Base-by-base conservation (phyloP, 2,329 filamentous ascomycete species). In the Arachnomyces sp. region DNA sequence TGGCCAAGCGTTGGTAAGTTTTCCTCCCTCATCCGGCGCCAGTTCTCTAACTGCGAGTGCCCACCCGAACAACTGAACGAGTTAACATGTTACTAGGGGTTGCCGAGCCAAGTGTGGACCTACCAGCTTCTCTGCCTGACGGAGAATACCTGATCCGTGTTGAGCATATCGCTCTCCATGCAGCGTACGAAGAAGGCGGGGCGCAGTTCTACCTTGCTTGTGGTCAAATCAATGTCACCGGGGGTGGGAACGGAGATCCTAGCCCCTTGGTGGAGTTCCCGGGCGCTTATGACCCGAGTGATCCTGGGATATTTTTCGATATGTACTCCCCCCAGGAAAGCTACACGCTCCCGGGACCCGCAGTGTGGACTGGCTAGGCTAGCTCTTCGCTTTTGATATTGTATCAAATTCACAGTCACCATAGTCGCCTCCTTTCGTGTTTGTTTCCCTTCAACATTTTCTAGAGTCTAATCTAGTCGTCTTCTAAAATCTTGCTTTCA, bases 161-260 rank as follows among this genome's bases (percentile, higher is more conserved):
- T 13, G 69, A 73, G 55, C 67, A 72, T 44, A 69, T 72, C 42
- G 68, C 58, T 3, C 60, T 72, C 7, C 69, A 73, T 54, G 54
- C 49, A 40, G 68, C 68, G 4, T 49, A 56, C 30, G 50, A 53
- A 6, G 48, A 51, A 4, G 63, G 61, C 2, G 68, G 68, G 2
- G 68, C 69, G 3, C 68, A 73, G 55, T 62, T 67, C 31, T 72
- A 72, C 45, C 57, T 71, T 35, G 61, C 59, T 13, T 68, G 63
- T 46, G 60, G 59, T 7, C 63, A 67, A 50, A 53, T 66, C 29
- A 61, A 55, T 11, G 64, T 71, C 30, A 65, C 58, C 3, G 67
- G 67, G 7, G 66, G 67, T 13, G 68, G 67, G 12, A 64, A 51
- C 30, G 43, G 41, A 8, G 29, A 17, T 5, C 43, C 43, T 1